phyloP scores from a whole-genome alignment of 2,329 filamentous ascomycete species.

The Pseudogymnoascus sp. region DNA sequence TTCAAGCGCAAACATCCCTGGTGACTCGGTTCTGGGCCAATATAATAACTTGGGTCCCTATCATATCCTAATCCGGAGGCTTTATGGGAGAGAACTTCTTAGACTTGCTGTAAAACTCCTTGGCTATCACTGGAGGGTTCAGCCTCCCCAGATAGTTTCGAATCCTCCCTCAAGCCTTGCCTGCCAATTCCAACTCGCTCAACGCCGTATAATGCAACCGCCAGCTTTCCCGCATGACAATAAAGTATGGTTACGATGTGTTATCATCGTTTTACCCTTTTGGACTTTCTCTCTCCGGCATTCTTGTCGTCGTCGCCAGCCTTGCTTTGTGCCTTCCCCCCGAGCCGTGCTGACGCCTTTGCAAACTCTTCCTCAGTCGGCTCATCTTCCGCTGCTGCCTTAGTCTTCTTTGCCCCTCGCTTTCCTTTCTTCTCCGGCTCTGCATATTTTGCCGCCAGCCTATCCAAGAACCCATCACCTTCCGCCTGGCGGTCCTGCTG shows the following conservation, averaged over 20 bases:
- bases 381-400: slow-evolving; percentile 53
- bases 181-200: not conserved
- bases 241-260: not conserved
- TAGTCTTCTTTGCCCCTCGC: slow-evolving; percentile 45
- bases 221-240: not conserved
- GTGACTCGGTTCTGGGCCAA: not conserved
- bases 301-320: not conserved
- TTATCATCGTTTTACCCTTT: not conserved
- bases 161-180: not conserved
- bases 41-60: not conserved
- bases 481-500: slow-evolving; percentile 48
- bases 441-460: slow-evolving; percentile 70
- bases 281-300: not conserved
- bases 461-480: slow-evolving; percentile 56
- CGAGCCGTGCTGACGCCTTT: slow-evolving; percentile 44
- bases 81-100: not conserved
- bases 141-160: not conserved
- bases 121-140: not conserved
- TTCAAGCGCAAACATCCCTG: not conserved
- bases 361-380: slow-evolving; percentile 56
- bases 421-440: slow-evolving; percentile 29
- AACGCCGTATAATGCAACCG: not conserved
- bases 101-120: not conserved
- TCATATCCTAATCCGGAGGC: not conserved
- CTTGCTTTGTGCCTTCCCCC: slow-evolving; percentile 12